These are phyloP conservation scores for Penstemon eatonii DNA, from an alignment of 257 asterid genomes.

Conservation along the genomic window DNA sequence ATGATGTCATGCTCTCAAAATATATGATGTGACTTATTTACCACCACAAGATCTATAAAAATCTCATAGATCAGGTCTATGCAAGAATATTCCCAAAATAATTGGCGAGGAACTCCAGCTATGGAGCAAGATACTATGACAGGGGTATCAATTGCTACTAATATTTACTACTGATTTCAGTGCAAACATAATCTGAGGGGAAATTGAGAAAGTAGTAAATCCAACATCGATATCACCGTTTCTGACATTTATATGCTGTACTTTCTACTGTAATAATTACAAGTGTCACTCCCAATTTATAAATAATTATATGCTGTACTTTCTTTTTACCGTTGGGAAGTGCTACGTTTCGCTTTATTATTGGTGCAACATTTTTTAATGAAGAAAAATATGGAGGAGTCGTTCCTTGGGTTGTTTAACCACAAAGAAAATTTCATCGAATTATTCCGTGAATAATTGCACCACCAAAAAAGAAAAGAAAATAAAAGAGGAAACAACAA, in stretches of 20 bases:
- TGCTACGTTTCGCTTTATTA: neutral
- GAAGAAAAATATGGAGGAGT: no score
- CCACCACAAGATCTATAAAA: no score
- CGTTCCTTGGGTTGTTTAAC: no score
- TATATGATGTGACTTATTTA: no score
- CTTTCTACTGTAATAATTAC: neutral
- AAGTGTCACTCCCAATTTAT: no score
- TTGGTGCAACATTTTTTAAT: neutral
- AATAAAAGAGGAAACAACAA: no score
- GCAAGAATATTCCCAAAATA: no score
- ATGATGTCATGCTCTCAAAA: no score
- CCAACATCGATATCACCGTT: slow-evolving; percentile 42
- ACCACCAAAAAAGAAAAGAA: neutral
- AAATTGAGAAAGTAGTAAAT: neutral
- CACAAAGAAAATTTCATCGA: neutral
- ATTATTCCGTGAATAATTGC: neutral
- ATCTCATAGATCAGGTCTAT: no score
- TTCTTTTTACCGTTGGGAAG: neutral
- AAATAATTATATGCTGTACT: neutral
- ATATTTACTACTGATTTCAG: slow-evolving; percentile 28
- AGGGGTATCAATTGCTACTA: slow-evolving; percentile 20
- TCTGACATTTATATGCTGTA: neutral
- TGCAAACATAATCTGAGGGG: slow-evolving; percentile 8
- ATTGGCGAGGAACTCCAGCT: slow-evolving; percentile 41
- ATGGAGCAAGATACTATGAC: slow-evolving; percentile 27